These are phyloP conservation scores for Stevia rebaudiana DNA, from an alignment of 140 eudicot genomes.

Conservation along the genomic window DNA sequence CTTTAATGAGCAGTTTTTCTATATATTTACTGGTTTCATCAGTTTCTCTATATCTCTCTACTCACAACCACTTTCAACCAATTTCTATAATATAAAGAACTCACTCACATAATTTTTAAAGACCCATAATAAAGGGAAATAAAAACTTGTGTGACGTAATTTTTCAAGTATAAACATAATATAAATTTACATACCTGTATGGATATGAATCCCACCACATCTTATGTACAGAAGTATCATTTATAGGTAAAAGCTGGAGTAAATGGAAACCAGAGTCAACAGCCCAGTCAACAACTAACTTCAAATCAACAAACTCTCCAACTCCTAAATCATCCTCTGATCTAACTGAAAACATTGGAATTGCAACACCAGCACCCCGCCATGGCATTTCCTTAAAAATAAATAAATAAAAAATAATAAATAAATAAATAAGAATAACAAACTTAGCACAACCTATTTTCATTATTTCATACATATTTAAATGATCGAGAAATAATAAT, in stretches of 20 bases:
- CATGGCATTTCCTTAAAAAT: slow-evolving; percentile 80
- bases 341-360: slow-evolving; percentile 93
- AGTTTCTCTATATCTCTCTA: too few relatives aligned
- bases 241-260: slow-evolving; percentile 92
- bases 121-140: neutral
- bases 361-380: slow-evolving; percentile 99
- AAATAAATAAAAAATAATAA: too few relatives aligned
- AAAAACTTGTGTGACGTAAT: neutral
- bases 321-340: slow-evolving; percentile 90
- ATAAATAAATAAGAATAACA: too few relatives aligned
- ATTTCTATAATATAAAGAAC: too few relatives aligned
- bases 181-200: slow-evolving; percentile 51
- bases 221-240: slow-evolving; percentile 88
- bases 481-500: neutral
- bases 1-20: too few relatives aligned
- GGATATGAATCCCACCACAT: slow-evolving; percentile 99
- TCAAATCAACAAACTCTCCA: slow-evolving; percentile 98
- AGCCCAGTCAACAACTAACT: slow-evolving; percentile 86
- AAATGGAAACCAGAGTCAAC: slow-evolving; percentile 88
- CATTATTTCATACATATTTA: neutral
- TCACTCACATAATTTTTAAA: too few relatives aligned
- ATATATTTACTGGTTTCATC: too few relatives aligned
- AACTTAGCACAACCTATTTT: neutral
- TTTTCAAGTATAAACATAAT: neutral
- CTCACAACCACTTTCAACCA: too few relatives aligned